Conservation (phyloP, 805 yeast genomes). For the Wickerhamiella australiensis region DNA sequence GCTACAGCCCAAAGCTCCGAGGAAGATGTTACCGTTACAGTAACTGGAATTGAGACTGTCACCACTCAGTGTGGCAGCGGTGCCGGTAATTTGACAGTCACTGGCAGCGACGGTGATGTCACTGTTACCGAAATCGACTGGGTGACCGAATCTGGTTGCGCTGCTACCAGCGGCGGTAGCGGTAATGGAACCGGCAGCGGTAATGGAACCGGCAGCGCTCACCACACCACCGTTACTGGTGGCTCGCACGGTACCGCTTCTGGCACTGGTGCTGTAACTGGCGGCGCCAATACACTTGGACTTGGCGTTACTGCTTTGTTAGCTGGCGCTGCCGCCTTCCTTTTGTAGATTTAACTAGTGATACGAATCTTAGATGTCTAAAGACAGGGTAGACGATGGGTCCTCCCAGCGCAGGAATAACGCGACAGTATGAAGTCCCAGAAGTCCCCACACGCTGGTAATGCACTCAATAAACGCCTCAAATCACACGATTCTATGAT, state of each 20-base stretch:
- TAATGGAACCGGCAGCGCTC: not conserved
- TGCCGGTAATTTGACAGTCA: not conserved
- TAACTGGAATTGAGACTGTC: not conserved
- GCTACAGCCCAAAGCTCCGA: constrained; percentile 4
- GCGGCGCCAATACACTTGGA: not conserved
- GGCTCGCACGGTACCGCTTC: not conserved
- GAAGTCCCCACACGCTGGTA: too few relatives aligned
- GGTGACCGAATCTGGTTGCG: constrained; percentile 1
- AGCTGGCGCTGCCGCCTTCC: not conserved
- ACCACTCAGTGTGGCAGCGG: not conserved
- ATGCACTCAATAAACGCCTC: too few relatives aligned
- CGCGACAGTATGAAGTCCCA: too few relatives aligned
- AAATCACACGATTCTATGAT: too few relatives aligned
- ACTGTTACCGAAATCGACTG: not conserved
- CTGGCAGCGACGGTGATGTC: constrained; percentile 2
- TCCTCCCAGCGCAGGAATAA: too few relatives aligned
- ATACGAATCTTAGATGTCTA: too few relatives aligned
- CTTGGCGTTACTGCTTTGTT: not conserved
- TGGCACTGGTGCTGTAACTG: not conserved
- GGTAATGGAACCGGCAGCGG: not conserved
- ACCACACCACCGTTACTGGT: not conserved
- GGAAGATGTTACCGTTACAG: constrained; percentile 13
- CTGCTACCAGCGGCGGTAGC: not conserved
- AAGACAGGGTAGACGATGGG: too few relatives aligned
- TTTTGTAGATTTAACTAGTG: not conserved